Percentiles rank a stretch among this genome's conserved stretches.
phyloP scores from a whole-genome alignment of 2,329 filamentous ascomycete species.

The Delphinella strobiligena region DNA sequence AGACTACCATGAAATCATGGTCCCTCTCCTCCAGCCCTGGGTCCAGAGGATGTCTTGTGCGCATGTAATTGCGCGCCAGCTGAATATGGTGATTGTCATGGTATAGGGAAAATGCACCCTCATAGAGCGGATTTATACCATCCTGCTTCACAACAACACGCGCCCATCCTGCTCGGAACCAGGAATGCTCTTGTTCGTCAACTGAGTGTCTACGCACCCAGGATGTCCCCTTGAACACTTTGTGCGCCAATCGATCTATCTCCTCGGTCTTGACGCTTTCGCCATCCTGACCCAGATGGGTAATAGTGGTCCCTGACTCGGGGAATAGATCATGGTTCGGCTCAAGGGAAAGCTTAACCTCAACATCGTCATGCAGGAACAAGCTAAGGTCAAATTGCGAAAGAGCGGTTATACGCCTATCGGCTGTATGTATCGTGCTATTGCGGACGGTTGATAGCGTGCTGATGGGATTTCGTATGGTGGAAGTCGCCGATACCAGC shows the following conservation, averaged over 20 bases:
- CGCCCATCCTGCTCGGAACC: slow-evolving; percentile 78
- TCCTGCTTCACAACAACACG: slow-evolving; percentile 67
- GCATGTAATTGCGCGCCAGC: slow-evolving; percentile 58
- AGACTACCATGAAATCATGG: slow-evolving; percentile 74
- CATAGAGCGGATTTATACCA: slow-evolving; percentile 68
- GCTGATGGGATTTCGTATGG: slow-evolving; percentile 62
- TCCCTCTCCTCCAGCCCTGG: slow-evolving; percentile 45
- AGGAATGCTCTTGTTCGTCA: slow-evolving; percentile 40
- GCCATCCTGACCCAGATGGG: slow-evolving; percentile 62
- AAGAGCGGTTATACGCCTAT: slow-evolving; percentile 64
- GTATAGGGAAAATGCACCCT: slow-evolving; percentile 74
- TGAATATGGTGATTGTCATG: slow-evolving; percentile 82
- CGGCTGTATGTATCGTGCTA: slow-evolving; percentile 64
- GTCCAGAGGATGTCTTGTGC: slow-evolving; percentile 60
- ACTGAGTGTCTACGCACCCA: slow-evolving; percentile 46
- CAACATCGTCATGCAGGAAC: slow-evolving; percentile 51
- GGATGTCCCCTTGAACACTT: slow-evolving; percentile 70
- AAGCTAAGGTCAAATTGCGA: slow-evolving; percentile 82
- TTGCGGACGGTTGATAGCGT: slow-evolving; percentile 63
- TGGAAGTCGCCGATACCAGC: slow-evolving; percentile 36
- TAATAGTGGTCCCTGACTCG: slow-evolving; percentile 55
- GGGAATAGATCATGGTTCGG: slow-evolving; percentile 86
- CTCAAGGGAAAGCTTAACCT: slow-evolving; percentile 67
- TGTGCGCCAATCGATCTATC: slow-evolving; percentile 62
- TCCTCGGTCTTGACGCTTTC: slow-evolving; percentile 52